Evolutionary conservation across 2,329 filamentous ascomycete genomes (phyloP), one percentile per base, ranked within the genome.

Genomic region (Ophiocordyceps sinensis): DNA sequence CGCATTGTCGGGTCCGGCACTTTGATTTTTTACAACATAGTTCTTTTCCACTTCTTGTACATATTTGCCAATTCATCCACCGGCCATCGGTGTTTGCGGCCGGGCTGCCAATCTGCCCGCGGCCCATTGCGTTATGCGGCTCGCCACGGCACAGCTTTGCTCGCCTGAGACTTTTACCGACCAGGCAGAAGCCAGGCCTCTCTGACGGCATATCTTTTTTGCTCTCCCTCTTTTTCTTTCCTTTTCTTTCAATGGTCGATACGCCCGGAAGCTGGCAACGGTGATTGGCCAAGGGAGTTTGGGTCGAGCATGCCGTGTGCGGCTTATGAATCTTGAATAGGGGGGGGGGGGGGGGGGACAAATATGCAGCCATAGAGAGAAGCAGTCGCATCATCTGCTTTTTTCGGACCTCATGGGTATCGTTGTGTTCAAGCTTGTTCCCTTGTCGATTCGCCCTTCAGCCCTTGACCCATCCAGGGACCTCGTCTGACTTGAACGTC

Each of bases 401-500:
- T 6, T 23, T 23, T 7, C 23, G 23, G 9, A 26, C 6, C 23
- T 26, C 23, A 6, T 26, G 23, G 23, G 23, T 26, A 26, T 26
- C 23, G 23, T 4, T 26, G 23, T 26, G 23, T 26, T 26, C n/a
- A n/a, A n/a, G 13, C 9, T 7, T 14, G 14, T 17, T 35, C 14
- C n/a, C 32, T 14, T n/a, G n/a, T n/a, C 30, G 30, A 14, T 15
- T 15, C 13, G n/a, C 9, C 35, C 26, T 12, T 53, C 42, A 59
- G 17, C 50, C 62, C 48, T 70, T 73, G 9, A 87, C 83, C 85
- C 83, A 91, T 1, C 84, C 85, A 0, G 83, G 80, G 31, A 88
- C 79, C 36, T 75, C 73, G 3, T 67, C 61, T n/a, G 87, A 74
- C 43, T 77, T 73, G 32, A 65, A 62, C 0, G 73, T 68, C 47